Evolutionary conservation across 306 rosid species (phyloP).

Genomic region (Vigna angularis): DNA sequence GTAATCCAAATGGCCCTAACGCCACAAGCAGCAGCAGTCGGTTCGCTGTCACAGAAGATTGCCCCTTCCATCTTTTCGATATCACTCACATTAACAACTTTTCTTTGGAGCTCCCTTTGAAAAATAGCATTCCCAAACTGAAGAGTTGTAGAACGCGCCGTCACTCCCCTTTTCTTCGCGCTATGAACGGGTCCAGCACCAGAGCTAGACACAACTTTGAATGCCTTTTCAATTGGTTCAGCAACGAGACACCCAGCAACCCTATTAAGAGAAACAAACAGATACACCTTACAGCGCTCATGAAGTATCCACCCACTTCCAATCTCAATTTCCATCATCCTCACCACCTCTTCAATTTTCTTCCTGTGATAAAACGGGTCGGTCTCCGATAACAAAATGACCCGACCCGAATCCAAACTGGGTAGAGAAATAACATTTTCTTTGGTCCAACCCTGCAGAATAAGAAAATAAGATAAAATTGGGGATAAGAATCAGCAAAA

Average conservation of each 20-base stretch:
- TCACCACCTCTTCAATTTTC: constrained; percentile 75
- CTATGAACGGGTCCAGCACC: constrained; percentile 37
- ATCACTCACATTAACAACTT: constrained; percentile 41
- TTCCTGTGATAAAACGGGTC: constrained; percentile 66
- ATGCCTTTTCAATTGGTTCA: constrained; percentile 77
- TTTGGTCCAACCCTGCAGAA: constrained; percentile 70
- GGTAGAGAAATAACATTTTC: constrained; percentile 58
- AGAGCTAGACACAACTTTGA: constrained; percentile 61
- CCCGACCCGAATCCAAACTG: constrained; percentile 46
- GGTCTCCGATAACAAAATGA: constrained; percentile 61
- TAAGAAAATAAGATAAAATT: constrained; percentile 4
- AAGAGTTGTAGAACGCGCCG: constrained; percentile 47
- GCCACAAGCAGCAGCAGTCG: constrained; percentile 74
- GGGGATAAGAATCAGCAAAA: background rate
- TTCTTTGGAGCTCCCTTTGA: constrained; percentile 67
- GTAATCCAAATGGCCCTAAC: constrained; percentile 90
- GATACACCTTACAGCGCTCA: constrained; percentile 74
- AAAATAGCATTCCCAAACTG: constrained; percentile 76
- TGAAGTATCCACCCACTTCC: constrained; percentile 76
- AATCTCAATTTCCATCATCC: constrained; percentile 82
- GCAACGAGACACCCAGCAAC: constrained; percentile 72
- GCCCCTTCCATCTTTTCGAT: constrained; percentile 56
- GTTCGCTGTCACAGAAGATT: constrained; percentile 63
- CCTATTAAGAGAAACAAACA: constrained; percentile 66
- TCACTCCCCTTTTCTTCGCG: constrained; percentile 40